These are phyloP conservation scores for Penicillium sp. DNA, from an alignment of 2,329 filamentous ascomycete genomes.

Conservation along the genomic window DNA sequence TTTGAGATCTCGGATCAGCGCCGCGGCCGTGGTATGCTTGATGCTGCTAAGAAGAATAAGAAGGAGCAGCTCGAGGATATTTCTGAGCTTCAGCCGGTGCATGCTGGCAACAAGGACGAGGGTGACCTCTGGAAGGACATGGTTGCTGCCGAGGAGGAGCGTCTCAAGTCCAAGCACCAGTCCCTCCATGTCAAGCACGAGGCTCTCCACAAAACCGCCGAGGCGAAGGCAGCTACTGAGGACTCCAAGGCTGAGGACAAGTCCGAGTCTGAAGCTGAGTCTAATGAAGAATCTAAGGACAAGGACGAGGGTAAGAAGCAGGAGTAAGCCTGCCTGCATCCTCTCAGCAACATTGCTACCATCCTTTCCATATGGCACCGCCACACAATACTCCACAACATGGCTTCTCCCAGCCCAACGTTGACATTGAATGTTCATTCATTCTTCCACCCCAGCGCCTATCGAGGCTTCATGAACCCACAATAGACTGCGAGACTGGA, in stretches of 20 bases:
- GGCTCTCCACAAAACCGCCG: slow-evolving; percentile 13
- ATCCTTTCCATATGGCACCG: too few relatives aligned
- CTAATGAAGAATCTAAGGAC: slow-evolving; percentile 12
- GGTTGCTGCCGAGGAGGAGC: slow-evolving; percentile 51
- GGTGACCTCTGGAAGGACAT: slow-evolving; percentile 84
- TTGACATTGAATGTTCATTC: neutral
- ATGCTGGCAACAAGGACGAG: slow-evolving; percentile 65
- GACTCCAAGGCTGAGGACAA: slow-evolving; percentile 19
- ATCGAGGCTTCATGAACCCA: neutral
- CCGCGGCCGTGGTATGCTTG: slow-evolving; percentile 58
- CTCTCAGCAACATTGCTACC: neutral
- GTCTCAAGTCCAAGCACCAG: slow-evolving; percentile 45
- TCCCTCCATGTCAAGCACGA: slow-evolving; percentile 35
- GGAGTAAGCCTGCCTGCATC: neutral
- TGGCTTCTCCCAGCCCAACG: neutral
- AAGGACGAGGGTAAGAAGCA: slow-evolving; percentile 21
- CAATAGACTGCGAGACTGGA: slow-evolving; percentile 4
- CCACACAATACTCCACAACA: neutral
- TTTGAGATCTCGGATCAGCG: slow-evolving; percentile 81
- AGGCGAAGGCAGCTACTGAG: slow-evolving; percentile 21
- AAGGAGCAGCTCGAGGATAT: slow-evolving; percentile 74
- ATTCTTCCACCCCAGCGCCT: neutral
- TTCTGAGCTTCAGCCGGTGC: slow-evolving; percentile 82
- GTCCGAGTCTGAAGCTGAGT: slow-evolving; percentile 10
- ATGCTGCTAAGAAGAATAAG: slow-evolving; percentile 69